phyloP scores from a whole-genome alignment of 1,139 yeast genomes.

The Yamadazyma pseudoaaseri region DNA sequence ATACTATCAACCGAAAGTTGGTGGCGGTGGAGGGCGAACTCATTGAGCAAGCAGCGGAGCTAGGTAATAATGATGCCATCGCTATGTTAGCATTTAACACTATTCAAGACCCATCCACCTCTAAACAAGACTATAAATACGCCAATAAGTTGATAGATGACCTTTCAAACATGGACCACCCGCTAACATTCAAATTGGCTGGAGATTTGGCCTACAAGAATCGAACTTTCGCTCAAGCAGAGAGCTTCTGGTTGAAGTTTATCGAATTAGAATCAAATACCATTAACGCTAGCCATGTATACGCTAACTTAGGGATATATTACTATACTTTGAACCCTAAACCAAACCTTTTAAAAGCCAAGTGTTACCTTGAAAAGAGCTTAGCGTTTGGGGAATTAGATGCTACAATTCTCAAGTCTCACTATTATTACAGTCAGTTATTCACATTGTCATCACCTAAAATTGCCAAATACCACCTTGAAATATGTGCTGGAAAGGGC shows the following conservation, averaged over 20 bases:
- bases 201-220: conserved; percentile 67
- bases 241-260: conserved; percentile 60
- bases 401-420: conserved; percentile 59
- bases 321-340: conserved; percentile 35
- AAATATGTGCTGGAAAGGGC: conserved; percentile 74
- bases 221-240: conserved; percentile 49
- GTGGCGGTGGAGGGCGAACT: conserved; percentile 65
- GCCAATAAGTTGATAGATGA: conserved; percentile 64
- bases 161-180: conserved; percentile 63
- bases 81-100: conserved; percentile 68
- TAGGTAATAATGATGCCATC: conserved; percentile 81
- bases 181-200: conserved; percentile 66
- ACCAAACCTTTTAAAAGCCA: conserved; percentile 53
- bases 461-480: conserved; percentile 66
- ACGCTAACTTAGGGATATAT: conserved; percentile 66
- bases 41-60: conserved; percentile 78
- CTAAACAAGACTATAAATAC: conserved; percentile 54
- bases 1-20: conserved; percentile 53
- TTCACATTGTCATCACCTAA: conserved; percentile 55
- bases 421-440: conserved; percentile 74
- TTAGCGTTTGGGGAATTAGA: conserved; percentile 59
- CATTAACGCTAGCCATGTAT: conserved; percentile 69
- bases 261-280: conserved; percentile 54
- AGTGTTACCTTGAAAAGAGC: conserved; percentile 58
- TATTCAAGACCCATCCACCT: conserved; percentile 31